phyloP scores from a whole-genome alignment of 441 rosid genomes.

The Isatis lusitanica region DNA sequence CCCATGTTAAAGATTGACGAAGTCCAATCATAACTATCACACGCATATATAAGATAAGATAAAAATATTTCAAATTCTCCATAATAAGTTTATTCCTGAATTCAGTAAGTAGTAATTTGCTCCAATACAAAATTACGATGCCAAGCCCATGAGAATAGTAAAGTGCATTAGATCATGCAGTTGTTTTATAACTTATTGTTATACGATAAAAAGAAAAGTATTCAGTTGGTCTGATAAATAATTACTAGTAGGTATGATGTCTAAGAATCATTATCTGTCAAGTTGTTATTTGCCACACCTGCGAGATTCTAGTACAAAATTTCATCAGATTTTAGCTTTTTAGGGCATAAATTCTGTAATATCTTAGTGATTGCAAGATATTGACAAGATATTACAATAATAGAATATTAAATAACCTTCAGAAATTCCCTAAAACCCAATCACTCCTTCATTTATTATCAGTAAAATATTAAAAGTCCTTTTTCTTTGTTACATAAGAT shows the following conservation, averaged over 20 bases:
- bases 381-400: slow-evolving; percentile 14
- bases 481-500: slow-evolving; percentile 26
- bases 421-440: slow-evolving; percentile 16
- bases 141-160: neutral
- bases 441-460: slow-evolving; percentile 26
- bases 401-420: slow-evolving; percentile 18
- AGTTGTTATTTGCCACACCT: slow-evolving; percentile 28
- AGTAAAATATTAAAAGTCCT: slow-evolving; percentile 10
- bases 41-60: slow-evolving; percentile 6
- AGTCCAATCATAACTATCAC: neutral
- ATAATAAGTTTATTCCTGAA: neutral
- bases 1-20: neutral
- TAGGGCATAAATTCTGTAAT: slow-evolving; percentile 30
- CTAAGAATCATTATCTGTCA: slow-evolving; percentile 30
- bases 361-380: slow-evolving; percentile 20
- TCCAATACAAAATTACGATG: neutral
- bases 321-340: slow-evolving; percentile 28
- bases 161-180: neutral
- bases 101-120: neutral
- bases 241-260: slow-evolving; percentile 27
- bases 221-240: neutral
- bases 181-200: neutral
- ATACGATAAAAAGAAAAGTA: neutral
- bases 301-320: slow-evolving; percentile 21
- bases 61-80: neutral